phyloP scores from a whole-genome alignment of 169 alveolate species.

The Eimeria praecox region DNA sequence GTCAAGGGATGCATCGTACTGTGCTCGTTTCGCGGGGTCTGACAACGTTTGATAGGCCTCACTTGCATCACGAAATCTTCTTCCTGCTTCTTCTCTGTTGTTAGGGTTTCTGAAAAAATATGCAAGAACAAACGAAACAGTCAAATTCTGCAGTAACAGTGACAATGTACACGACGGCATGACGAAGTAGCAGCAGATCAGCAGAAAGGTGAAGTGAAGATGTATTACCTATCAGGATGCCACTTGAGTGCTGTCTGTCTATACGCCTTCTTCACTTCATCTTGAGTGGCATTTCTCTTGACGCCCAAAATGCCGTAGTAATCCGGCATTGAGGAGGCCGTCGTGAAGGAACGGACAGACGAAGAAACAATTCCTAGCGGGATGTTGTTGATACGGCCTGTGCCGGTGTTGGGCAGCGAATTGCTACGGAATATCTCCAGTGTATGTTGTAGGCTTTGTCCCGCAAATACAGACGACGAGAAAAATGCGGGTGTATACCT shows the following conservation, averaged over 20 bases:
- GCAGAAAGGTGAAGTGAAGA: too few relatives aligned
- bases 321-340: constrained; percentile 48
- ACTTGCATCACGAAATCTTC: constrained; percentile 92
- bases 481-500: background rate
- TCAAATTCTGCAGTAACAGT: constrained; percentile 75
- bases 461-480: background rate
- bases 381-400: too few relatives aligned
- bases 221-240: constrained; percentile 95
- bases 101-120: constrained; percentile 92
- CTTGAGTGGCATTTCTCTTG: constrained; percentile 83
- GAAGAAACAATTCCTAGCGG: too few relatives aligned
- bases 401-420: too few relatives aligned
- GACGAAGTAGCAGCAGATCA: constrained; percentile 19
- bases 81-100: constrained; percentile 92
- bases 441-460: too few relatives aligned
- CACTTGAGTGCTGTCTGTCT: constrained; percentile 90
- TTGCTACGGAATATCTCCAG: background rate
- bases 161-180: too few relatives aligned
- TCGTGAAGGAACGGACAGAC: too few relatives aligned
- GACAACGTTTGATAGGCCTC: constrained; percentile 95
- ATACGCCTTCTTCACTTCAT: constrained; percentile 93
- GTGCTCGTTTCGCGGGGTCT: constrained; percentile 90
- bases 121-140: constrained; percentile 72
- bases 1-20: constrained; percentile 71
- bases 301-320: constrained; percentile 85